A percentile compares a stretch with the other conserved stretches of the same genome.
phyloP scores from a whole-genome alignment of 345 rosid species.

The Rhizophora mangle region DNA sequence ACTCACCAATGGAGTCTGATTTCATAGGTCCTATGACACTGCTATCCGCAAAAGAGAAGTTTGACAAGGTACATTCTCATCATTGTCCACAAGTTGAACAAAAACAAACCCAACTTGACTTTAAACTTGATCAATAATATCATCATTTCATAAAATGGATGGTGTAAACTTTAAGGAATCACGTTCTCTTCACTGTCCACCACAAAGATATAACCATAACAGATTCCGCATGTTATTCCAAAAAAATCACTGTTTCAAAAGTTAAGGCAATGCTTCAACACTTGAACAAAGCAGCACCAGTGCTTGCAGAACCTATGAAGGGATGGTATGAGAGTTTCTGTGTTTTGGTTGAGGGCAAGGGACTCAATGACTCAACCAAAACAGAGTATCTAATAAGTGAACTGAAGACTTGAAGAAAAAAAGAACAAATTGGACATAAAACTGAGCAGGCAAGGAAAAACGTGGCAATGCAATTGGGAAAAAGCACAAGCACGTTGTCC shows the following conservation, averaged over 20 bases:
- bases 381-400: too few species aligned
- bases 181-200: too few species aligned
- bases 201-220: neutral
- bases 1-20: too few species aligned
- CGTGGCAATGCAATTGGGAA: neutral
- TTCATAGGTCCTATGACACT: too few species aligned
- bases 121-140: too few species aligned
- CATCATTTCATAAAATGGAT: too few species aligned
- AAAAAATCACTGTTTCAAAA: neutral
- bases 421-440: neutral
- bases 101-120: too few species aligned
- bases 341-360: neutral
- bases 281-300: neutral
- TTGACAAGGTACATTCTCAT: too few species aligned
- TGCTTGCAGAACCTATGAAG: neutral
- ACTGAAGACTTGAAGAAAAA: neutral
- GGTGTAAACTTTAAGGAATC: neutral
- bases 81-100: too few species aligned
- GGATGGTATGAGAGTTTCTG: neutral
- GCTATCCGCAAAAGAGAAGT: too few species aligned
- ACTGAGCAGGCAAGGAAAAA: too few species aligned
- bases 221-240: neutral
- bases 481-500: neutral
- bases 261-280: neutral
- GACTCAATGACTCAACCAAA: too few species aligned